Base-by-base conservation (phyloP, 345 rosid species). In the Hibiscus tridactylites region DNA sequence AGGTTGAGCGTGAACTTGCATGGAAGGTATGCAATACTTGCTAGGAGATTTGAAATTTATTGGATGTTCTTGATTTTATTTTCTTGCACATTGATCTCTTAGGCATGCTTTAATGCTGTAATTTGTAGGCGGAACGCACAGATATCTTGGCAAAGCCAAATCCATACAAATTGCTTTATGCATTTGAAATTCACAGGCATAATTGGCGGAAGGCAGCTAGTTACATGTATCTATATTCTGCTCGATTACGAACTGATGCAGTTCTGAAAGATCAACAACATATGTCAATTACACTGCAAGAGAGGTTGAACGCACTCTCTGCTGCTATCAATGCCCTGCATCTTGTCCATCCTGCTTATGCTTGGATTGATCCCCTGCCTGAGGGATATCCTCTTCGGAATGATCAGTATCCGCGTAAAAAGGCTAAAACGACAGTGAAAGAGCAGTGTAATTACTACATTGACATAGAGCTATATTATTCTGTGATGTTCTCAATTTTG, bases 181-280 rank as follows among this genome's bases (percentile, higher is more conserved):
- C 99, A 71, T 95, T 89, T 79, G 99, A 95, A 80, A 88, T 86
- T 92, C 88, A 85, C 75, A 85, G 86, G 74, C 96, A 95, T 76
- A 95, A 92, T 67, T 95, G 99, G 99, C 83, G 91, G 79, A 89
- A 72, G 81, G 97, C 99, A 29, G 99, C 99, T 47, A 80, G 79
- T 82, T 95, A 88, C 84, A 87, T 95, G 68, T 95, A 92, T 79
- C 85, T 79, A 44, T 90, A 85, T 78, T 78, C 97, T 73, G 78
- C 79, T 77, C 93, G 97, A 66, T 80, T 95, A 82, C 88, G 86
- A 84, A 83, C 76, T 42, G 93, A 92, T 81, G 76, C 84, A 52
- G 68, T 74, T 80, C 52, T 77, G 71, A 88, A 81, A 73, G 92
- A 92, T 83, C 72, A 76, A 73, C 91, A 88, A 78, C 82, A 83